Evolutionary conservation across 495 filamentous ascomycete genomes (phyloP), one percentile per base, ranked within the genome.

Genomic region (Xylaria bambusicola): DNA sequence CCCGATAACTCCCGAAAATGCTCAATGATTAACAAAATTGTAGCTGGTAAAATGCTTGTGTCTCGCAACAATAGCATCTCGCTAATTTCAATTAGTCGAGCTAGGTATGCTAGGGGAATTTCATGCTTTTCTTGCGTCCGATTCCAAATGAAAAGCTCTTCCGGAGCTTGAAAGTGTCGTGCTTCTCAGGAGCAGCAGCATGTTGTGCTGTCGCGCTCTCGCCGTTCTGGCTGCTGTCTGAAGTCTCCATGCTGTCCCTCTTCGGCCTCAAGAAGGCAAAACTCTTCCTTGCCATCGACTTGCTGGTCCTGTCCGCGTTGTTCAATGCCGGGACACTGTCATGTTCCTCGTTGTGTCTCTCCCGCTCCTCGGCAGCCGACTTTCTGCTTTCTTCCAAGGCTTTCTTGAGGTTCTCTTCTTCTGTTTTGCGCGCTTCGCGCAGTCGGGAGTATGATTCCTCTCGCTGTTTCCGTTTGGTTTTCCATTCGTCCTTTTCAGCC

Each of bases 401-500:
- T 58, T 74, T 74, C 42, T 67, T 68, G 5, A 77, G 20, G 7
- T 78, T 70, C 2, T 75, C 73, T 6, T 75, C 68, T 56, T 81
- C 75, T 6, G 52, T 63, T 53, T 64, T 68, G 1, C 66, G 66
- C 15, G 67, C 61, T 48, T 78, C 75, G 8, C 75, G 71, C 21
- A 66, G 26, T 52, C 66, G 64, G 1, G 64, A 58, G 5, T 64
- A 62, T 6, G 63, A 62, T 26, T 81, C 76, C 33, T 67, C 64
- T 20, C 71, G 73, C 60, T 75, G 68, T 60, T 78, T 79, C 40
- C 76, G 73, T 23, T 89, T 85, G 10, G 81, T 65, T 29, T 89
- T 88, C 62, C 86, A 88, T 56, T 84, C 79, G 38, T 84, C 84
- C 60, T 84, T 83, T 62, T 88, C 83, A 1, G 84, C 82, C 9